Base-by-base conservation (phyloP, 345 rosid genomes). In the Acer yangbiense region DNA sequence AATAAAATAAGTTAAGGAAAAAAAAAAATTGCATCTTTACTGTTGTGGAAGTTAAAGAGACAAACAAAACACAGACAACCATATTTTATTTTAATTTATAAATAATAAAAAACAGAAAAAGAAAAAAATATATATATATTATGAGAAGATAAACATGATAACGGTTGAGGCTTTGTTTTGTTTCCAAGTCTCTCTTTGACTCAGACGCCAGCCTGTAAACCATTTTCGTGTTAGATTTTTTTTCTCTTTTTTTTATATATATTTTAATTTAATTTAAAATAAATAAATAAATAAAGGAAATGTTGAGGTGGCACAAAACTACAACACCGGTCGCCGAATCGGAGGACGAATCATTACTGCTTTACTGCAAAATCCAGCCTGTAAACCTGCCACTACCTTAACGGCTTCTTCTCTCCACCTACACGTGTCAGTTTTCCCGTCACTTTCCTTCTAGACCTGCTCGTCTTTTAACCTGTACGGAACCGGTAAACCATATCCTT, bases 311-410 rank as follows among this genome's bases (percentile, higher is more conserved):
- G 89, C 82, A 18, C 2, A 80, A 93, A 84, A 93, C 92, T 89
- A 94, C 97, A 90, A 90, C 73, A 77, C 20, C 29, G 86, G 92
- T 90, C 80, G 87, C 90, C 91, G 85, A 90, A 85, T 88, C 85
- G 85, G 87, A 86, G 80, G 85, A 86, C 82, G 90, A 86, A 85
- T 89, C 82, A 88, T 87, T 83, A 79, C 89, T 79, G 84, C 87
- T 82, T 78, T 71, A 23, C 82, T 78, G 79, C 66, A 70, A 57
- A 54, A 46, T 76, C 88, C 94, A 89, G 92, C 83, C 94, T 88
- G 91, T 86, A 80, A 76, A 84, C 82, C 91, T 85, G 83, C 88
- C 90, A 77, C 78, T 81, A 79, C 75, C 76, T 82, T 81, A 88
- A 89, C 96, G 89, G 89, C 87, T 87, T 73, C 61, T 21, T 29